phyloP scores from a whole-genome alignment of 345 rosid genomes.

The Murraya paniculata region DNA sequence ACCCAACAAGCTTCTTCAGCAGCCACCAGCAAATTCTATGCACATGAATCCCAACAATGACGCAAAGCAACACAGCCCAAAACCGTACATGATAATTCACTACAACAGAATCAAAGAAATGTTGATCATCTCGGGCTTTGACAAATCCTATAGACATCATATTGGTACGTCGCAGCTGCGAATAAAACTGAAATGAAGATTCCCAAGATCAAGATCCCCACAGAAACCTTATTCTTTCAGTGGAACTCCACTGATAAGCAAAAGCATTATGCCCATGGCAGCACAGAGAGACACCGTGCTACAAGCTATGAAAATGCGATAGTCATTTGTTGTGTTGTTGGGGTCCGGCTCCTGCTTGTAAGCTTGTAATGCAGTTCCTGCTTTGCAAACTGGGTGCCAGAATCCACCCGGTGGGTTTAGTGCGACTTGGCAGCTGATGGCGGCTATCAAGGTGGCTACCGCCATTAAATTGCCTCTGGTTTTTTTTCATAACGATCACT shows the following conservation, averaged over 20 bases:
- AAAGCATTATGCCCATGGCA: neutral
- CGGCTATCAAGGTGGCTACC: slow-evolving; percentile 35
- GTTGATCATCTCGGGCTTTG: neutral
- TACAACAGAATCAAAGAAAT: neutral
- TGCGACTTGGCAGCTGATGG: slow-evolving; percentile 32
- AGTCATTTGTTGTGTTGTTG: neutral
- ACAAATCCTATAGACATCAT: neutral
- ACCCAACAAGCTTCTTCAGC: neutral
- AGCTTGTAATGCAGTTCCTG: neutral
- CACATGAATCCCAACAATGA: neutral
- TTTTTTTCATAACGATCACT: slow-evolving; percentile 19
- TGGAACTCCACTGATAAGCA: slow-evolving; percentile 2
- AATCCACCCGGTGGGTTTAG: slow-evolving; percentile 30
- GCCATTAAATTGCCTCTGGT: slow-evolving; percentile 32
- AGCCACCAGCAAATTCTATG: neutral
- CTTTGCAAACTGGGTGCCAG: slow-evolving; percentile 12
- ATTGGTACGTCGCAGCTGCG: neutral
- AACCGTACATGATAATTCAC: neutral
- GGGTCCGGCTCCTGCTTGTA: neutral
- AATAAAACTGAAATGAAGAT: neutral
- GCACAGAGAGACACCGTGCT: neutral
- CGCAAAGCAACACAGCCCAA: neutral
- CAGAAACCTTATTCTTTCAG: neutral
- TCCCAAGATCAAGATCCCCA: neutral
- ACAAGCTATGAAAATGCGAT: neutral